A percentile compares a stretch with the other conserved stretches of the same genome.
These are phyloP conservation scores for Chenopodium berlandieri DNA, from an alignment of 148 eudicot species.

Conservation along the genomic window DNA sequence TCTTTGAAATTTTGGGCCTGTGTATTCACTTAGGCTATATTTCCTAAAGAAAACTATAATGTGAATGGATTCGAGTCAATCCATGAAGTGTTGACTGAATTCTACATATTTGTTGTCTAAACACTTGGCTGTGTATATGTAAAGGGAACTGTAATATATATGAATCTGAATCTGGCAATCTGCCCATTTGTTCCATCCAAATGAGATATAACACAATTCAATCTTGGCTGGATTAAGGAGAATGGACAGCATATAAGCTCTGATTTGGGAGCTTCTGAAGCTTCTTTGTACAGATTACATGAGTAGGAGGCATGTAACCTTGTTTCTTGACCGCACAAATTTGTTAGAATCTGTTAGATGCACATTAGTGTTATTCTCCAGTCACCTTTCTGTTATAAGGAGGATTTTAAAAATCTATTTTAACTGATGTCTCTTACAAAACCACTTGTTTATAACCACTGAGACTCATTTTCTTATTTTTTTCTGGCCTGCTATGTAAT, in stretches of 20 bases:
- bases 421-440: no score
- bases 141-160: neutral
- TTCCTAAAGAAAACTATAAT: neutral
- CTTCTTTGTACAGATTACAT: neutral
- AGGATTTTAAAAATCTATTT: neutral
- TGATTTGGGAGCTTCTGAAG: neutral
- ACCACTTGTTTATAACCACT: neutral
- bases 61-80: neutral
- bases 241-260: neutral
- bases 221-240: neutral
- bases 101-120: neutral
- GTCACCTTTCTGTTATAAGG: neutral
- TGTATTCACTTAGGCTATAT: neutral
- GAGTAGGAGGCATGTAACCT: neutral
- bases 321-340: neutral
- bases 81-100: neutral
- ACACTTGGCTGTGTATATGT: neutral
- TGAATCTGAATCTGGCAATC: neutral
- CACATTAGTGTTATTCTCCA: neutral
- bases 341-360: neutral
- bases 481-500: neutral
- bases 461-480: neutral
- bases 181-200: neutral
- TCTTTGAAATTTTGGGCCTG: neutral
- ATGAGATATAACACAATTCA: neutral